phyloP scores from a whole-genome alignment of 768 basidiomycete species.

The Vararia minispora region DNA sequence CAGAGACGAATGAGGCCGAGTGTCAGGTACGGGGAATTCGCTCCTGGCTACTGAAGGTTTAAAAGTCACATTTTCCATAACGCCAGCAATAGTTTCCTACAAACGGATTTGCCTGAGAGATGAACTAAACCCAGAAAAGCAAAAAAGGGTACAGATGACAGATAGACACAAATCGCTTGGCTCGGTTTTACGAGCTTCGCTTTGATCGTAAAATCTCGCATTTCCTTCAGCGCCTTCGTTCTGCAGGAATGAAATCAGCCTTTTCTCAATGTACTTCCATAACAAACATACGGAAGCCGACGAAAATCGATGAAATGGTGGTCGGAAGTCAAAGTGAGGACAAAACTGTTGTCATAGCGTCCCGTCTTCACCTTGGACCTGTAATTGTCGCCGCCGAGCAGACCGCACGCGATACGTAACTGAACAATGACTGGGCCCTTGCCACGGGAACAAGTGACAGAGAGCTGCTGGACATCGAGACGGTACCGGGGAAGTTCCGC shows the following conservation, averaged over 20 bases:
- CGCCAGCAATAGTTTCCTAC: constrained; percentile 63
- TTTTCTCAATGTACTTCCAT: constrained; percentile 1
- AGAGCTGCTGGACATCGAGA: constrained; percentile 38
- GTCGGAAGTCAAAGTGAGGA: constrained; percentile 73
- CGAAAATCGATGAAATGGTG: constrained; percentile 69
- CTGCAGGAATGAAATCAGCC: constrained; percentile 24
- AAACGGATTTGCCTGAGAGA: constrained; percentile 9
- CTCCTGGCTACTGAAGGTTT: constrained; percentile 42
- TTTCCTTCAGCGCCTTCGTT: constrained; percentile 51
- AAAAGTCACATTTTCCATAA: constrained; percentile 39
- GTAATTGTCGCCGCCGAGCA: constrained; percentile 23
- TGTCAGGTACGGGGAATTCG: constrained; percentile 59
- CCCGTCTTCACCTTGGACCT: constrained; percentile 25
- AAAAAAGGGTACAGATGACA: constrained; percentile 45
- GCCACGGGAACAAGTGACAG: constrained; percentile 29
- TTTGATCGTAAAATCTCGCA: constrained; percentile 48
- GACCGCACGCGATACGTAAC: constrained; percentile 46
- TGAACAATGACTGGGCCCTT: constrained; percentile 45
- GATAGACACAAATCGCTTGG: constrained; percentile 29
- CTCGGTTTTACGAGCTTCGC: constrained; percentile 64
- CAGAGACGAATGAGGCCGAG: constrained; percentile 52
- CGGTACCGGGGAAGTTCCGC: constrained; percentile 57
- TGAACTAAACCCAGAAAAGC: constrained; percentile 11
- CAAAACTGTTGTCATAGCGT: constrained; percentile 49
- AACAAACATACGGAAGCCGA: constrained; percentile 47